phyloP scores from a whole-genome alignment of 306 rosid genomes.

The Carpinus fangiana region DNA sequence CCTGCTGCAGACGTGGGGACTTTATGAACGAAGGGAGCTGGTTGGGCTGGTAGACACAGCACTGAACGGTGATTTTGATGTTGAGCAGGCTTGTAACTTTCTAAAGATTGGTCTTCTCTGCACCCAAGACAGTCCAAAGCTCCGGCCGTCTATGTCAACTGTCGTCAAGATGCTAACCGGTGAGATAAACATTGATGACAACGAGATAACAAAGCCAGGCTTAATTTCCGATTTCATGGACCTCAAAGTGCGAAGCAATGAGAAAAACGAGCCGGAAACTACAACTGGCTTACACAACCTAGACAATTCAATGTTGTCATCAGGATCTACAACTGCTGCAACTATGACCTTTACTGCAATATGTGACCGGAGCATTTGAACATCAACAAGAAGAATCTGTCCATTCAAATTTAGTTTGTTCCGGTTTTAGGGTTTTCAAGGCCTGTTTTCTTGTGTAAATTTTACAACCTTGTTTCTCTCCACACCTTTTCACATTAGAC shows the following conservation, averaged over 20 bases:
- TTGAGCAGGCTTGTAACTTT: constrained; percentile 73
- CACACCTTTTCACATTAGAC: background rate
- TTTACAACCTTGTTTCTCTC: background rate
- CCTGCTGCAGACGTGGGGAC: constrained; percentile 68
- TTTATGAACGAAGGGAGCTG: constrained; percentile 62
- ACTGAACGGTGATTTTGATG: constrained; percentile 70
- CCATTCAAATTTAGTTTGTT: constrained; percentile 21
- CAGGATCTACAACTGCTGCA: constrained; percentile 41
- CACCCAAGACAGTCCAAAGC: constrained; percentile 82
- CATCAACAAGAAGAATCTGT: constrained; percentile 15
- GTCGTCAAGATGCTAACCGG: constrained; percentile 90
- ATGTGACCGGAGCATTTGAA: constrained; percentile 40
- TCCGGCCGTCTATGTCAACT: constrained; percentile 85
- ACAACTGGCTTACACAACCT: constrained; percentile 46
- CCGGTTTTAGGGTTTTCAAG: constrained; percentile 18
- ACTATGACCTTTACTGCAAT: constrained; percentile 41
- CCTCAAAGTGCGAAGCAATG: constrained; percentile 51
- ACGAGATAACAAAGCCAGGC: constrained; percentile 73
- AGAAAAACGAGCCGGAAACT: constrained; percentile 24
- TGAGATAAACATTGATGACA: constrained; percentile 41
- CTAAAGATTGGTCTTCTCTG: constrained; percentile 88
- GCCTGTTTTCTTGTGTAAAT: constrained; percentile 32
- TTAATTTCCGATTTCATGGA: constrained; percentile 86
- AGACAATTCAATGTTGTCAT: constrained; percentile 43
- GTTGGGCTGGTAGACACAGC: constrained; percentile 60